Conservation (phyloP, 1,284 basidiomycete genomes). For the Butyriboletus regius region DNA sequence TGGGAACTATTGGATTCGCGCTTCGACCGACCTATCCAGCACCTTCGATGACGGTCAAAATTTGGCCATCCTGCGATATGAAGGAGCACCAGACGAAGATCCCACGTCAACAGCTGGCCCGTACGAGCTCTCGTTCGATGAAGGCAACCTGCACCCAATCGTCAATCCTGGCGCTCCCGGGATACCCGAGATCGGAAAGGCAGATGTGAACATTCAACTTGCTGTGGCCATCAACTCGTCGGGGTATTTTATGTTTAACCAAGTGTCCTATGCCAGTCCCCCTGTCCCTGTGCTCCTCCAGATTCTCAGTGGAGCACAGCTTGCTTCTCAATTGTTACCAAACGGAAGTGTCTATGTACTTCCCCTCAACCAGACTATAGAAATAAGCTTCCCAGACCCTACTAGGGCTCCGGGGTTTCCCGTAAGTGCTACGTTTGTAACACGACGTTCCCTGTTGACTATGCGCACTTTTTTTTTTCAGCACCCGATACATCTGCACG, state of each 20-base stretch:
- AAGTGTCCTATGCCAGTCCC: slow-evolving; percentile 14
- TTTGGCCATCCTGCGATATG: slow-evolving; percentile 50
- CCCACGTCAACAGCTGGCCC: slow-evolving; percentile 36
- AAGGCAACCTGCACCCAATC: slow-evolving; percentile 33
- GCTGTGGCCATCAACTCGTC: slow-evolving; percentile 4
- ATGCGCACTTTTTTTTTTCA: neutral
- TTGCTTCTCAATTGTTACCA: slow-evolving; percentile 26
- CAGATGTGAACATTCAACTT: slow-evolving; percentile 25
- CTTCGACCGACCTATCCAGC: slow-evolving; percentile 6
- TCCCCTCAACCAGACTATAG: slow-evolving; percentile 29
- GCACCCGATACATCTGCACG: slow-evolving; percentile 35
- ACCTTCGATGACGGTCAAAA: slow-evolving; percentile 38
- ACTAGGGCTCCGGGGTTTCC: slow-evolving; percentile 26
- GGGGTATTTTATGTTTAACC: slow-evolving; percentile 7
- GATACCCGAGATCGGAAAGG: slow-evolving; percentile 22
- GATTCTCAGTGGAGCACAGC: slow-evolving; percentile 34
- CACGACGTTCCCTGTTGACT: slow-evolving; percentile 3
- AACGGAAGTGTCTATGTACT: slow-evolving; percentile 31
- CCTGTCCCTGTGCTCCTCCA: slow-evolving; percentile 33
- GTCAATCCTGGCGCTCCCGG: slow-evolving; percentile 31
- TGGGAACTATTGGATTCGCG: slow-evolving; percentile 45
- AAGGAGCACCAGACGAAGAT: slow-evolving; percentile 38
- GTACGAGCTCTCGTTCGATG: slow-evolving; percentile 26
- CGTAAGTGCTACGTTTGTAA: slow-evolving; percentile 21
- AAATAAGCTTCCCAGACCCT: slow-evolving; percentile 31